A percentile compares a stretch with the other conserved stretches of the same genome.
Conservation (phyloP, 192 early-diverging fungal species). For the Bifiguratus adelaidae region DNA sequence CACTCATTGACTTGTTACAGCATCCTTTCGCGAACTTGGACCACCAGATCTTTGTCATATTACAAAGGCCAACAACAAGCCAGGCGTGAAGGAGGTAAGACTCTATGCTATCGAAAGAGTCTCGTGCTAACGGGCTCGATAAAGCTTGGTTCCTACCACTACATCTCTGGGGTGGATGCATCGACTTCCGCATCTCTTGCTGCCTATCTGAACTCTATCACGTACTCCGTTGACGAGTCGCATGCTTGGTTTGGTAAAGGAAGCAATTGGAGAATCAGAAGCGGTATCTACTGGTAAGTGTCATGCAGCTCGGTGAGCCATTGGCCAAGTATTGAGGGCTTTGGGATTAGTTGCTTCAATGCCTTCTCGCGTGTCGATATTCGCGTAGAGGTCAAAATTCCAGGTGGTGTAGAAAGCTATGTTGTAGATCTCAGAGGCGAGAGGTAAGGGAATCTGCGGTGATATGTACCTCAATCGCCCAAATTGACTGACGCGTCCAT, state of each 20-base stretch:
- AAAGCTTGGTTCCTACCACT: slow-evolving; percentile 80
- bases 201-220: slow-evolving; percentile 93
- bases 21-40: slow-evolving; percentile 83
- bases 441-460: slow-evolving; percentile 28
- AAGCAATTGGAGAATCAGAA: slow-evolving; percentile 46
- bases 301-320: not conserved
- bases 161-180: slow-evolving; percentile 69
- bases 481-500: not conserved
- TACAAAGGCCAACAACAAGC: slow-evolving; percentile 82
- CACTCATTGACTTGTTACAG: slow-evolving; percentile 18
- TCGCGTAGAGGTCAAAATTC: slow-evolving; percentile 96
- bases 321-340: not conserved
- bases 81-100: slow-evolving; percentile 61
- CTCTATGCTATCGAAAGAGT: not conserved
- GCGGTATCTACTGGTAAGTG: slow-evolving; percentile 51
- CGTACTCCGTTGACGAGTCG: slow-evolving; percentile 68
- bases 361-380: slow-evolving; percentile 95
- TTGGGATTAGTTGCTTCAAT: slow-evolving; percentile 80
- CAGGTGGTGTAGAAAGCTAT: slow-evolving; percentile 94
- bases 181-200: slow-evolving; percentile 95
- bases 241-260: slow-evolving; percentile 60
- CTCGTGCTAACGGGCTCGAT: no score
- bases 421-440: slow-evolving; percentile 85
- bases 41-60: slow-evolving; percentile 98
- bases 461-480: not conserved